phyloP scores from a whole-genome alignment of 345 rosid genomes.

The Lenwebbia sp. region DNA sequence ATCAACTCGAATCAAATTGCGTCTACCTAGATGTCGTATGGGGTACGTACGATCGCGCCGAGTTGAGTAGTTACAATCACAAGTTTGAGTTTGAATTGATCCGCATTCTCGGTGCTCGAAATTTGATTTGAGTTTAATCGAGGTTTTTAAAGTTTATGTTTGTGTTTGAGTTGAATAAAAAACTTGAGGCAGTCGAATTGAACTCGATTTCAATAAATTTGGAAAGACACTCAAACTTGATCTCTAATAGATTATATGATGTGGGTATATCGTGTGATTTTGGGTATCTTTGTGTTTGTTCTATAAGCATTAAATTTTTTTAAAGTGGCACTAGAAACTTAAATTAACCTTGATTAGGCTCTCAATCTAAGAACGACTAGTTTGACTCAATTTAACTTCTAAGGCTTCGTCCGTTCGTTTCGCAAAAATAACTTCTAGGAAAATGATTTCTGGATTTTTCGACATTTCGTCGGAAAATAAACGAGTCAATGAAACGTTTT shows the following conservation, averaged over 20 bases:
- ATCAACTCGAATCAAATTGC: background rate
- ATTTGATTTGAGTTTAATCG: accelerated
- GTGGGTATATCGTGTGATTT: background rate
- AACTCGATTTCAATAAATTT: background rate
- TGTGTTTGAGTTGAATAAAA: background rate
- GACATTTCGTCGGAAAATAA: too few relatives aligned
- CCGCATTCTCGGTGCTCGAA: background rate
- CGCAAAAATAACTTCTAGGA: too few relatives aligned
- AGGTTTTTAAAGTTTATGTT: background rate
- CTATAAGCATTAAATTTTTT: background rate
- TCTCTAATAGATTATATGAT: accelerated
- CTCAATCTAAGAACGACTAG: background rate
- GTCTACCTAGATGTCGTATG: background rate
- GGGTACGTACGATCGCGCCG: background rate
- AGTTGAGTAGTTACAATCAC: background rate
- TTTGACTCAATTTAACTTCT: background rate
- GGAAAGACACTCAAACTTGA: background rate
- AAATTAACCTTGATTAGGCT: background rate
- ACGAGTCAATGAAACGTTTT: too few relatives aligned
- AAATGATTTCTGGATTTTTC: too few relatives aligned
- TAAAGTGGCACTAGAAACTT: background rate
- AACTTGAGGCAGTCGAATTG: background rate
- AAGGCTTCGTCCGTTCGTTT: too few relatives aligned
- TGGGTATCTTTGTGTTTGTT: background rate
- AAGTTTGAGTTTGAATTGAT: background rate